phyloP scores from a whole-genome alignment of 768 basidiomycete genomes.

The Kockovaella imperatae region DNA sequence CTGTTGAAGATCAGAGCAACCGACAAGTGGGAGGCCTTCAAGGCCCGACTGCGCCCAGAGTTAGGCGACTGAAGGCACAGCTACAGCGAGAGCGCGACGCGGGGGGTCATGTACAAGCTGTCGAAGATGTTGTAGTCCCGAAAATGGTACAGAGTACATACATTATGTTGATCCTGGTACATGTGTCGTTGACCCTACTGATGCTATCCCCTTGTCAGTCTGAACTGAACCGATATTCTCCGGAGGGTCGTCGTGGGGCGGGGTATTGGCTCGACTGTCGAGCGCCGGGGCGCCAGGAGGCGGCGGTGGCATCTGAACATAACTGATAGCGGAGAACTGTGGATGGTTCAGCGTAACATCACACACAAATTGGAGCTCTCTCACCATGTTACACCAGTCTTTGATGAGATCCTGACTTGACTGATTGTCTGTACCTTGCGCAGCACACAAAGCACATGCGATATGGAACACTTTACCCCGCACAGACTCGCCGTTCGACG shows the following conservation, averaged over 20 bases:
- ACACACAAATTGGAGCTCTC: slow-evolving; percentile 3
- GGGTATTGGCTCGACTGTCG: slow-evolving; percentile 18
- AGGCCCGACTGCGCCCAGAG: no score
- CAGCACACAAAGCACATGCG: slow-evolving; percentile 29
- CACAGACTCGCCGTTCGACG: slow-evolving; percentile 37
- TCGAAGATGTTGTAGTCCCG: no score
- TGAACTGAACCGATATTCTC: no score
- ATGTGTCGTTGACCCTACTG: no score
- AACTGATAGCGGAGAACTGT: slow-evolving; percentile 37
- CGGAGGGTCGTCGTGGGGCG: no score
- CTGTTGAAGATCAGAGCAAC: neutral
- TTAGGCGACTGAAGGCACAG: no score
- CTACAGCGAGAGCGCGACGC: no score
- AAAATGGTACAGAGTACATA: no score
- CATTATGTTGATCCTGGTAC: no score
- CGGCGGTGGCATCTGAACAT: slow-evolving; percentile 38
- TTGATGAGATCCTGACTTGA: slow-evolving; percentile 28
- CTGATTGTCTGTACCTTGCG: slow-evolving; percentile 6
- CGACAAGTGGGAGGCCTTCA: neutral
- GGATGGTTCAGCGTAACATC: neutral
- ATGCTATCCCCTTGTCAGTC: no score
- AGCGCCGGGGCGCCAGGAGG: slow-evolving; percentile 17
- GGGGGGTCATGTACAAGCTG: no score
- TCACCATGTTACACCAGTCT: slow-evolving; percentile 40
- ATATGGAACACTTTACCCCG: slow-evolving; percentile 39